phyloP scores from a whole-genome alignment of 352 stramenopile species.

The Phytophthora cajani region DNA sequence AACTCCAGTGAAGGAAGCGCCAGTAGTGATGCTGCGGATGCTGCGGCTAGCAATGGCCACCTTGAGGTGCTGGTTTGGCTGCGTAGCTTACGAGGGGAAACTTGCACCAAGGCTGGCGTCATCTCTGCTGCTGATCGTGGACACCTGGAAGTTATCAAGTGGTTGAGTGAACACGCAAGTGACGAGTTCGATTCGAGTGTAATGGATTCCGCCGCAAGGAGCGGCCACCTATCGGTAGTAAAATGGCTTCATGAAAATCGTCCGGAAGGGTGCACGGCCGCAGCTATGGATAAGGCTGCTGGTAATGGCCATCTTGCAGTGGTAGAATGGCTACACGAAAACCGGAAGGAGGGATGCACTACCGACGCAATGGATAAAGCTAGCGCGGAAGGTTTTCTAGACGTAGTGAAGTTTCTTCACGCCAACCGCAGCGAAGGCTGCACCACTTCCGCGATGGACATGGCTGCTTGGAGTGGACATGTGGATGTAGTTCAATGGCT shows the following conservation, averaged over 20 bases:
- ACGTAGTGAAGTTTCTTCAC: no score
- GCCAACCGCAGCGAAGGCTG: no score
- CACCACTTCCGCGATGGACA: no score
- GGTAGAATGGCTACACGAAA: conserved; percentile 4
- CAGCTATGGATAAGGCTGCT: neutral
- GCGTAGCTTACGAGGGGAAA: neutral
- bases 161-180: neutral
- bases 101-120: neutral
- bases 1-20: neutral
- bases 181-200: neutral
- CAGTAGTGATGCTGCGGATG: neutral
- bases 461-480: no score
- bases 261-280: neutral
- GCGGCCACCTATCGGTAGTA: neutral
- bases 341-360: neutral
- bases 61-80: neutral
- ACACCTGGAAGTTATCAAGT: neutral
- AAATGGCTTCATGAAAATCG: conserved; percentile 3
- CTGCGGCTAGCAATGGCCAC: neutral
- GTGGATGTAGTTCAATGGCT: no score
- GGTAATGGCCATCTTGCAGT: neutral
- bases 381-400: neutral
- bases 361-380: neutral
- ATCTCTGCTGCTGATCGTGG: neutral
- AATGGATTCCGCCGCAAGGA: neutral